Conservation (phyloP, 352 stramenopile genomes). For the Globisporangium heterothallicum region DNA sequence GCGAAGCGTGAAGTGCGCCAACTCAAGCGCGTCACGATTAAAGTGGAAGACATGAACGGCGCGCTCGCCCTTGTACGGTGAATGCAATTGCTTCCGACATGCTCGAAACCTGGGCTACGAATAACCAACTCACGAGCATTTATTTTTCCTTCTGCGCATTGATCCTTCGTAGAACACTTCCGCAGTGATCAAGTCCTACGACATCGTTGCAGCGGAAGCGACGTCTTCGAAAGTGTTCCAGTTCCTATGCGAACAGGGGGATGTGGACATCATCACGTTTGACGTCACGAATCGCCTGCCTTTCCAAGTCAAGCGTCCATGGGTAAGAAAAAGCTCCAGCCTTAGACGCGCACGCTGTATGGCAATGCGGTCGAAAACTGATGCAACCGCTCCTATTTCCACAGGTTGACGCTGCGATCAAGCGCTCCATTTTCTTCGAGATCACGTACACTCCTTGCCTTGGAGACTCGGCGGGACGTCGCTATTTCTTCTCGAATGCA, state of each 20-base stretch:
- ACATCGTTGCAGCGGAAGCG: conserved; percentile 71
- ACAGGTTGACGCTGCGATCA: conserved; percentile 64
- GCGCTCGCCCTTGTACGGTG: conserved; percentile 51
- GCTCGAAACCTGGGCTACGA: too few species aligned
- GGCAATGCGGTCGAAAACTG: too few species aligned
- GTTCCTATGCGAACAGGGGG: conserved; percentile 71
- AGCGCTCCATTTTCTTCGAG: conserved; percentile 72
- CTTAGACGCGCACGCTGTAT: too few species aligned
- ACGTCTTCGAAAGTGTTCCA: conserved; percentile 71
- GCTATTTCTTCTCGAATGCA: conserved; percentile 86
- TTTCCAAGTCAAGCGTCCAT: conserved; percentile 73
- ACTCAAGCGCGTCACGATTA: conserved; percentile 69
- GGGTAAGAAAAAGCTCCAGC: too few species aligned
- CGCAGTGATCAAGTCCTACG: conserved; percentile 58
- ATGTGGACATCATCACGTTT: conserved; percentile 81
- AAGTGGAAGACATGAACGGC: conserved; percentile 63
- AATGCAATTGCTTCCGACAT: too few species aligned
- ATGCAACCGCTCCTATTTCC: neutral
- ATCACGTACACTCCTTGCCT: conserved; percentile 77
- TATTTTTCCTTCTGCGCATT: neutral
- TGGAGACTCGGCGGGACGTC: conserved; percentile 61
- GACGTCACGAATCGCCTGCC: conserved; percentile 73
- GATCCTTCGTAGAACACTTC: conserved; percentile 30
- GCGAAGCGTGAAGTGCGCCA: conserved; percentile 37
- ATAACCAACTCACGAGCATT: too few species aligned